phyloP scores from a whole-genome alignment of 148 eudicot species.

The Vaccinium macrocarpon region DNA sequence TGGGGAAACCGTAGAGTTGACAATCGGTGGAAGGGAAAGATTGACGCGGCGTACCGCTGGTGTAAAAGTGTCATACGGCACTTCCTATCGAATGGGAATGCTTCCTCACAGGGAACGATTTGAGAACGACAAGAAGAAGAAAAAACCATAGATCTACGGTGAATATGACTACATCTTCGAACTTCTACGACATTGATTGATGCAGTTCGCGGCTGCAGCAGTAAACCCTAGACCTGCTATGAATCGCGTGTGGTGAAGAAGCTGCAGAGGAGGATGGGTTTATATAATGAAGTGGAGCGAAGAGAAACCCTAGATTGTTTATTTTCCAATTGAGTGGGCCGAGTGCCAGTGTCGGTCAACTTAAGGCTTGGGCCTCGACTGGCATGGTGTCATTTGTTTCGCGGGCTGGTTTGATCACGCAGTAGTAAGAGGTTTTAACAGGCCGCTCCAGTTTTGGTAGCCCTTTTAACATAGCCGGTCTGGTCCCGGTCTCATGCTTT shows the following conservation, averaged over 20 bases:
- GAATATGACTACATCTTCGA: background rate
- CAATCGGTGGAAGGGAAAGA: conserved; percentile 34
- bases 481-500: too few species aligned
- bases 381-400: too few species aligned
- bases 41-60: conserved; percentile 22
- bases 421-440: too few species aligned
- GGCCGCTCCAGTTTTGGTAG: too few species aligned
- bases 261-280: background rate
- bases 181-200: too few species aligned
- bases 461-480: too few species aligned
- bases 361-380: background rate
- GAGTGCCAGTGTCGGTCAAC: background rate
- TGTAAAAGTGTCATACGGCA: conserved; percentile 79
- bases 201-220: background rate
- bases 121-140: background rate
- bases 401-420: too few species aligned
- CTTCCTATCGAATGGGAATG: conserved; percentile 82
- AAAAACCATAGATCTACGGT: background rate
- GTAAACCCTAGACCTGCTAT: background rate
- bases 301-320: background rate
- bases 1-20: conserved; percentile 3
- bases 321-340: background rate
- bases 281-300: background rate
- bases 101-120: conserved; percentile 51
- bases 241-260: background rate